Evolutionary conservation across 2,329 filamentous ascomycete genomes (phyloP).

Genomic region (Penicillium sclerotigenum): DNA sequence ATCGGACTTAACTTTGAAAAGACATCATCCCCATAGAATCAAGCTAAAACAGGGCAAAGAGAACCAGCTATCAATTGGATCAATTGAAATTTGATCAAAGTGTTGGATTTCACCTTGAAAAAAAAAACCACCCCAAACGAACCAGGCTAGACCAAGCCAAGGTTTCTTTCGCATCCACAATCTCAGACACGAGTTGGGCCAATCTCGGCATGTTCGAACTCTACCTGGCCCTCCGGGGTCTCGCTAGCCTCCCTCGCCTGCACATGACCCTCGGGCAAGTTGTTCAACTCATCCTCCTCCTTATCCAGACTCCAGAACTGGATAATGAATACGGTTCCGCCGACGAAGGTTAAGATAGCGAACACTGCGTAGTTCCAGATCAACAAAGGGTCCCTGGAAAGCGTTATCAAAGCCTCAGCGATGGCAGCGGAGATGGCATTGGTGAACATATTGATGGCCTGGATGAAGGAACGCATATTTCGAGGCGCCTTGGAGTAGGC

Average conservation of each 20-base stretch:
- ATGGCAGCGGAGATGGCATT: neutral
- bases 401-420: neutral
- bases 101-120: neutral
- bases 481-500: slow-evolving; percentile 74
- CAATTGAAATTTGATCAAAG: neutral
- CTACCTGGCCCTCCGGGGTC: neutral
- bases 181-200: neutral
- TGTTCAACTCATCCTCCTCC: slow-evolving; percentile 67
- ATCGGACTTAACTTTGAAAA: neutral
- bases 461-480: slow-evolving; percentile 75
- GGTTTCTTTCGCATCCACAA: neutral
- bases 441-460: slow-evolving; percentile 55
- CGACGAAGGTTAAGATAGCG: neutral
- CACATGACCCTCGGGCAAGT: slow-evolving; percentile 20
- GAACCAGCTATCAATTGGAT: neutral
- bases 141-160: neutral
- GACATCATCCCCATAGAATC: neutral
- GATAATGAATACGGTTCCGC: slow-evolving; percentile 43
- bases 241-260: slow-evolving; percentile 12
- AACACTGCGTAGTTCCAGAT: neutral
- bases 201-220: neutral
- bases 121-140: neutral
- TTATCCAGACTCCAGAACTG: slow-evolving; percentile 61
- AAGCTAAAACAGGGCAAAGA: neutral
- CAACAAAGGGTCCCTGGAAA: neutral